Base-by-base conservation (phyloP, 768 basidiomycete genomes). In the Fomitopsis pulvina region DNA sequence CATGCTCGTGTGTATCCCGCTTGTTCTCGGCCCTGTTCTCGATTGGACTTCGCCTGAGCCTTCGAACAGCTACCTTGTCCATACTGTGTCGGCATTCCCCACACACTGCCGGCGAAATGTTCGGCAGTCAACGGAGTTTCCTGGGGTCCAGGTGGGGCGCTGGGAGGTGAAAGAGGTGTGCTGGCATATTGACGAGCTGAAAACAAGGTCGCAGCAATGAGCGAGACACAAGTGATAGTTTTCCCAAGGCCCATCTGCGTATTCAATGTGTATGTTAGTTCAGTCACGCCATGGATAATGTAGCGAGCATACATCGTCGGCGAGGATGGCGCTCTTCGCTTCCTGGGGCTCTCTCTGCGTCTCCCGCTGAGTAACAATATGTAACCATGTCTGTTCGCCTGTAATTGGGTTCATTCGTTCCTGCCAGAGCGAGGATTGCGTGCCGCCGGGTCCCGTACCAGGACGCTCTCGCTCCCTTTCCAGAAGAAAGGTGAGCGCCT, bases 241-340 rank as follows among this genome's bases (percentile, higher is more conserved):
- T 98, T 98, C 16, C 95, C 95, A 25, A 99, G 79, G 57, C 95
- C 95, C 94, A 96, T 97, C 93, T 96, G 52, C 28, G 91, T 89
- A 59, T 38, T 38, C 41, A 48, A 24, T 20, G 50, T 51, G 9
- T 38, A 55, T 44, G 44, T 48, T 48, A 56, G 59, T 51, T 47
- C 51, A 51, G 37, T 41, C 37, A 12, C 43, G 29, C 9, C 10
- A 45, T 28, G 12, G 43, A 4, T 22, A 42, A 22, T 3, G n/a
- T 18, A 44, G 12, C 38, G 3, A 10, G 73, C 88, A 60, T 71
- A 97, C 94, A 74, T 99, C 96, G 69, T 99, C 96, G 8, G 96
- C 96, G 47, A 99, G 71, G 56, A 99, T 92, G 5, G 93, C 81
- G 28, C 94, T 89, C 67, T 89, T 92, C 12, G 83, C 71, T 62